phyloP scores from a whole-genome alignment of 176 grass and related monocot species.

The Cenchrus fungigraminus region DNA sequence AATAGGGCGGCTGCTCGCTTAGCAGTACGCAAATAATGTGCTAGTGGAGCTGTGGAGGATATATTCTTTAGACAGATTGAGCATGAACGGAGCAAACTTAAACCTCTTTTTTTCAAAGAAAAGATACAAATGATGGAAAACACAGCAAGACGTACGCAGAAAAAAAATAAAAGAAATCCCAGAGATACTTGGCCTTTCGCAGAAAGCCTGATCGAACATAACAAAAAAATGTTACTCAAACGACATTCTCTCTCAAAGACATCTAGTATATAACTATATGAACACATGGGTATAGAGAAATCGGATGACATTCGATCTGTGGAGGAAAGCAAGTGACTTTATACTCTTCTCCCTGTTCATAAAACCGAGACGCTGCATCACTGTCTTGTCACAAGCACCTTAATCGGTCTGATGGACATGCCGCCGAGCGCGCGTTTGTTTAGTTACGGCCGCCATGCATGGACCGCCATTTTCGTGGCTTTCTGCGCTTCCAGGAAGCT shows the following conservation, averaged over 20 bases:
- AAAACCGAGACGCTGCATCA: neutral
- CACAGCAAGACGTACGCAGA: neutral
- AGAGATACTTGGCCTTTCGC: slow-evolving; percentile 3
- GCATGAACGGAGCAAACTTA: neutral
- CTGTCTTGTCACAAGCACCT: neutral
- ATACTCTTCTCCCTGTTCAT: neutral
- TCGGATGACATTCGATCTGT: neutral
- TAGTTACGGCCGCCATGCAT: neutral
- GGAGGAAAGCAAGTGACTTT: neutral
- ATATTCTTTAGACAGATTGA: slow-evolving; percentile 21
- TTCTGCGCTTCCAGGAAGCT: neutral
- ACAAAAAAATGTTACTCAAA: neutral
- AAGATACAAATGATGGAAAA: slow-evolving; percentile 10
- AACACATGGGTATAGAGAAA: neutral
- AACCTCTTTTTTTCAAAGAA: slow-evolving; percentile 2
- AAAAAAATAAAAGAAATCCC: neutral
- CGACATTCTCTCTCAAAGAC: neutral
- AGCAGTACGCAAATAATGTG: neutral
- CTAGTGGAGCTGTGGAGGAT: slow-evolving; percentile 27
- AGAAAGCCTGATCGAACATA: slow-evolving; percentile 11
- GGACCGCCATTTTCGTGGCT: slow-evolving; percentile 7
- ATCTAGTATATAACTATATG: neutral
- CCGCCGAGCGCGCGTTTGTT: neutral
- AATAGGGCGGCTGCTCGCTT: neutral
- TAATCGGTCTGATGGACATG: neutral